phyloP scores from a whole-genome alignment of 495 filamentous ascomycete species.

The Penicillium steckii region DNA sequence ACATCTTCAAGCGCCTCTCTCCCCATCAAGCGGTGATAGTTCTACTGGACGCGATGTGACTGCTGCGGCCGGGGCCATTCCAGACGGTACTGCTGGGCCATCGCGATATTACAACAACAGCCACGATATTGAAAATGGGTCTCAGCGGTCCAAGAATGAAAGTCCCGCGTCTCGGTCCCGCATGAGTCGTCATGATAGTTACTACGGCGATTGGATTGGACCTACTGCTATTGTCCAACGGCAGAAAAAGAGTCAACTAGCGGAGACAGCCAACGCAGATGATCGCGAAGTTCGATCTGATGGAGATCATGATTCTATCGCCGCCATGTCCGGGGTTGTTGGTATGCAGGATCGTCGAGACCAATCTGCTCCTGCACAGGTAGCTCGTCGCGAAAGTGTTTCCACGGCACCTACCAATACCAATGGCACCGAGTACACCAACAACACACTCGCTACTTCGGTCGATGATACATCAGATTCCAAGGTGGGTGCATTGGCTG shows the following conservation, averaged over 20 bases:
- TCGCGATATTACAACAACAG: conserved; percentile 15
- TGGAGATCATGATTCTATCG: conserved; percentile 19
- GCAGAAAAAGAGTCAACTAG: conserved; percentile 24
- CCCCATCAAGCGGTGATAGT: conserved; percentile 72
- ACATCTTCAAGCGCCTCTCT: conserved; percentile 72
- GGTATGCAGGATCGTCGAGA: conserved; percentile 27
- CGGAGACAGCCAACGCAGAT: conserved; percentile 9
- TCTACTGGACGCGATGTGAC: conserved; percentile 63
- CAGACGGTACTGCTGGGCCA: conserved; percentile 36
- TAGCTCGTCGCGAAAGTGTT: conserved; percentile 34
- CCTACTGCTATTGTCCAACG: conserved; percentile 24
- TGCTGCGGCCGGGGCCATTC: conserved; percentile 53
- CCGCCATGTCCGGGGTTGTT: conserved; percentile 22
- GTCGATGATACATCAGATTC: conserved; percentile 28
- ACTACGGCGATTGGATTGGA: conserved; percentile 46
- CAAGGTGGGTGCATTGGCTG: not conserved
- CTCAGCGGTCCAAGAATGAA: conserved; percentile 8
- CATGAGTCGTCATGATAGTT: conserved; percentile 34
- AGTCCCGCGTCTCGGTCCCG: conserved; percentile 13
- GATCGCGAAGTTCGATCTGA: conserved; percentile 24
- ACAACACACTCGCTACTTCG: conserved; percentile 38
- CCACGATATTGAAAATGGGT: conserved; percentile 14
- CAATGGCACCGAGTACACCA: conserved; percentile 36
- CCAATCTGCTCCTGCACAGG: conserved; percentile 22
- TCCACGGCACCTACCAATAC: conserved; percentile 42